These are phyloP conservation scores for Aspergillus nanangensis DNA, from an alignment of 495 filamentous ascomycete genomes.

Conservation along the genomic window DNA sequence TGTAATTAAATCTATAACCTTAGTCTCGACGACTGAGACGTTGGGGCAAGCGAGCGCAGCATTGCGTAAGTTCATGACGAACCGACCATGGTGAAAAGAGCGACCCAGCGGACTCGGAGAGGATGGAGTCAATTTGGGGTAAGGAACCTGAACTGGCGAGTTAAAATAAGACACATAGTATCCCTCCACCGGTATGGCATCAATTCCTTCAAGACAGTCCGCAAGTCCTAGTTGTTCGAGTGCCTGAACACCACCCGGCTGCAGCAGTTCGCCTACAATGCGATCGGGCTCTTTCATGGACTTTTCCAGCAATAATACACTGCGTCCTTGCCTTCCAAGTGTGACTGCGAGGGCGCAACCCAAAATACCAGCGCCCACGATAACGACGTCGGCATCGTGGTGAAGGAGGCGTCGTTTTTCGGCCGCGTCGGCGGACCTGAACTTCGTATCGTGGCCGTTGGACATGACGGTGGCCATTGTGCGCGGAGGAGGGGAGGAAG, in stretches of 20 bases:
- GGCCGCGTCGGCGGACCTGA: slow-evolving; percentile 22
- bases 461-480: slow-evolving; percentile 20
- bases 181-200: slow-evolving; percentile 74
- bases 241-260: slow-evolving; percentile 84
- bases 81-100: slow-evolving; percentile 79
- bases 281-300: slow-evolving; percentile 92
- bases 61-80: slow-evolving; percentile 69
- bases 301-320: slow-evolving; percentile 83
- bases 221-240: slow-evolving; percentile 73
- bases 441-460: slow-evolving; percentile 25
- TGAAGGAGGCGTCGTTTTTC: slow-evolving; percentile 42
- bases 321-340: slow-evolving; percentile 81
- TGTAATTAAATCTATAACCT: slow-evolving; percentile 58
- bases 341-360: slow-evolving; percentile 87
- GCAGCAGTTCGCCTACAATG: slow-evolving; percentile 92
- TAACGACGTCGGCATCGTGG: slow-evolving; percentile 71
- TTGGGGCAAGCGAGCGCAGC: slow-evolving; percentile 64
- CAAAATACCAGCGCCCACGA: slow-evolving; percentile 86
- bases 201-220: slow-evolving; percentile 85
- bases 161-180: slow-evolving; percentile 86
- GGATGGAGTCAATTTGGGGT: slow-evolving; percentile 41
- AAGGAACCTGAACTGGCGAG: slow-evolving; percentile 73
- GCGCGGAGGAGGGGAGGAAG: slow-evolving; percentile 4
- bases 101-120: slow-evolving; percentile 55
- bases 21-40: slow-evolving; percentile 70